A percentile compares a stretch with the other conserved stretches of the same genome.
These are phyloP conservation scores for Myochromella boudieri DNA, from an alignment of 768 basidiomycete genomes.

Conservation along the genomic window DNA sequence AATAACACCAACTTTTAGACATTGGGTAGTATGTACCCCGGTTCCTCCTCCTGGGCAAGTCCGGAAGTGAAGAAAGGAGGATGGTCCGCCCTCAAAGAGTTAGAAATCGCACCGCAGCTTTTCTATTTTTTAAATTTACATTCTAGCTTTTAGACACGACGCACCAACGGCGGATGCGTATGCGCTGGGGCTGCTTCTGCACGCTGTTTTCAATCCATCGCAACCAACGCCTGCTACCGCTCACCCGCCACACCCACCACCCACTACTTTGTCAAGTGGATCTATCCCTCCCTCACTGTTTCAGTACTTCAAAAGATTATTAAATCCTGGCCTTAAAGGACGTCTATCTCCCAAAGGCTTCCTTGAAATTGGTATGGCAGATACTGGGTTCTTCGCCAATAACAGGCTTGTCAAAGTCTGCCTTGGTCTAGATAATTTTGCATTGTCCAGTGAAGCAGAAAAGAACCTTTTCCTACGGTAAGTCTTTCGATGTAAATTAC, in stretches of 20 bases:
- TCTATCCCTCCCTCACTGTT: conserved; percentile 75
- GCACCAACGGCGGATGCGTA: conserved; percentile 81
- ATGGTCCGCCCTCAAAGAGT: conserved; percentile 86
- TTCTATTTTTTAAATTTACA: background rate
- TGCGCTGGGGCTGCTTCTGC: conserved; percentile 82
- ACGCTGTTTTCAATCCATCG: conserved; percentile 84
- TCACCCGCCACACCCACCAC: conserved; percentile 76
- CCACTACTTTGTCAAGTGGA: conserved; percentile 73
- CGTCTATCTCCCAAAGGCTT: conserved; percentile 77
- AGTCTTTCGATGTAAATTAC: conserved; percentile 11
- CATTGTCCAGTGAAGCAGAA: conserved; percentile 77
- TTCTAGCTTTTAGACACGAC: conserved; percentile 34
- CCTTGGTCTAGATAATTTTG: conserved; percentile 81
- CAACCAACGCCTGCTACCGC: conserved; percentile 68
- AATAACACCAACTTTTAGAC: conserved; percentile 44
- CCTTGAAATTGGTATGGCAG: conserved; percentile 77
- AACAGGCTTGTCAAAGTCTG: conserved; percentile 88
- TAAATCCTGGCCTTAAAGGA: conserved; percentile 85
- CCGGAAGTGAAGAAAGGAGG: conserved; percentile 91
- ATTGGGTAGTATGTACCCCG: conserved; percentile 63
- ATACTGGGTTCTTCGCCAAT: conserved; percentile 78
- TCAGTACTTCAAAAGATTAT: conserved; percentile 78
- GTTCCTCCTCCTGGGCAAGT: conserved; percentile 58
- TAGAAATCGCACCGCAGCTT: conserved; percentile 17
- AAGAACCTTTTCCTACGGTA: conserved; percentile 72